A percentile compares a stretch with the other conserved stretches of the same genome.
These are phyloP conservation scores for Candida krabiensis DNA, from an alignment of 805 yeast genomes.

Conservation along the genomic window DNA sequence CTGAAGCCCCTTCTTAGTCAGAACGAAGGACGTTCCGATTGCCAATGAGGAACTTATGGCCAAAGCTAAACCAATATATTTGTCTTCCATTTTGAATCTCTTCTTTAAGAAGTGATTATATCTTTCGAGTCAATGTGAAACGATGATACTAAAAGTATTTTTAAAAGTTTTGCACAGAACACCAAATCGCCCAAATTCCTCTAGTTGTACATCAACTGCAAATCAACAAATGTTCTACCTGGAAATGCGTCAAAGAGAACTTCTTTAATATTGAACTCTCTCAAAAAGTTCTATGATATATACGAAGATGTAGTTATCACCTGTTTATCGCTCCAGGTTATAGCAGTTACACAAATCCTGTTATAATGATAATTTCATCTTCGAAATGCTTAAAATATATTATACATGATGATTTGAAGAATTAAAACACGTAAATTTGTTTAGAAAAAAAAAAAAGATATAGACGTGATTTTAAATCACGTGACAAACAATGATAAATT, in stretches of 20 bases:
- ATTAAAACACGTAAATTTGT: constrained; percentile 7
- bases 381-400: background rate
- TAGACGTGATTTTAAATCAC: too few species aligned
- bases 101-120: background rate
- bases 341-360: too few species aligned
- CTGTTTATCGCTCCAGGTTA: too few species aligned
- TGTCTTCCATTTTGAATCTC: constrained; percentile 59
- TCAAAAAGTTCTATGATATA: too few species aligned
- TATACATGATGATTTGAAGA: background rate
- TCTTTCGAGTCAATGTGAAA: background rate
- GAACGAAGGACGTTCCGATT: constrained; percentile 85
- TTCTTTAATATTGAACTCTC: too few species aligned
- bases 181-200: too few species aligned
- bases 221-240: too few species aligned
- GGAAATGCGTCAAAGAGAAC: too few species aligned
- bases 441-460: constrained; percentile 2
- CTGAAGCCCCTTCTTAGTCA: constrained; percentile 83
- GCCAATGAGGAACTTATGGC: constrained; percentile 88
- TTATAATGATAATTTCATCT: too few species aligned
- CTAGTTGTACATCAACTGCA: too few species aligned
- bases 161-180: too few species aligned
- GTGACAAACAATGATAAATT: constrained; percentile 1
- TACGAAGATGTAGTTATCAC: too few species aligned
- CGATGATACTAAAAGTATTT: constrained; percentile 6
- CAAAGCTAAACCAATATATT: constrained; percentile 83